These are phyloP conservation scores for Fragaria vesca DNA, from an alignment of 306 rosid species.

Conservation along the genomic window DNA sequence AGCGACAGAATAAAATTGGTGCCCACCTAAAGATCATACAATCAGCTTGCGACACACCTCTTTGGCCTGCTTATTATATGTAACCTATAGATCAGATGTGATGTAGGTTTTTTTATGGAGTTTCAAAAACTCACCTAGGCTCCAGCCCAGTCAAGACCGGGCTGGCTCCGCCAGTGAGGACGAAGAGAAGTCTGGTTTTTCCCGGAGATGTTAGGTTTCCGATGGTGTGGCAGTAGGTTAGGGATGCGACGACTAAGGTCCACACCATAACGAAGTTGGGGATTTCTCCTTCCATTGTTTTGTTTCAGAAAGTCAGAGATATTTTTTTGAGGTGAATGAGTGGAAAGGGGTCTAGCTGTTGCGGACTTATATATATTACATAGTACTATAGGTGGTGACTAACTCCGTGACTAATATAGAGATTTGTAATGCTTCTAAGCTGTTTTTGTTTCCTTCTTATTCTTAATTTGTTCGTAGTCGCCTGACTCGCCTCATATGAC, in stretches of 20 bases:
- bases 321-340: background rate
- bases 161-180: too few species aligned
- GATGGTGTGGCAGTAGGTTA: slow-evolving; percentile 28
- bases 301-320: background rate
- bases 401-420: too few species aligned
- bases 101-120: too few species aligned
- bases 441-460: background rate
- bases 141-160: too few species aligned
- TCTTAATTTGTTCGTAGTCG: background rate
- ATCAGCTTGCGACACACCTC: too few species aligned
- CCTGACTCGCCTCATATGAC: background rate
- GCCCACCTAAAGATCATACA: too few species aligned
- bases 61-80: too few species aligned
- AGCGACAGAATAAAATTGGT: too few species aligned
- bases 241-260: slow-evolving; percentile 27
- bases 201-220: slow-evolving; percentile 31
- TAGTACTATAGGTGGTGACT: background rate
- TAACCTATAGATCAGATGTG: too few species aligned
- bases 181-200: slow-evolving; percentile 10
- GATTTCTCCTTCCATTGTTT: slow-evolving; percentile 39
- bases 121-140: too few species aligned
- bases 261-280: slow-evolving; percentile 30
- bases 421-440: background rate
- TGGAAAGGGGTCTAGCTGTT: background rate
- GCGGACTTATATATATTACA: too few species aligned